phyloP scores from a whole-genome alignment of 2,329 filamentous ascomycete genomes.

The Botrytis squamosa region DNA sequence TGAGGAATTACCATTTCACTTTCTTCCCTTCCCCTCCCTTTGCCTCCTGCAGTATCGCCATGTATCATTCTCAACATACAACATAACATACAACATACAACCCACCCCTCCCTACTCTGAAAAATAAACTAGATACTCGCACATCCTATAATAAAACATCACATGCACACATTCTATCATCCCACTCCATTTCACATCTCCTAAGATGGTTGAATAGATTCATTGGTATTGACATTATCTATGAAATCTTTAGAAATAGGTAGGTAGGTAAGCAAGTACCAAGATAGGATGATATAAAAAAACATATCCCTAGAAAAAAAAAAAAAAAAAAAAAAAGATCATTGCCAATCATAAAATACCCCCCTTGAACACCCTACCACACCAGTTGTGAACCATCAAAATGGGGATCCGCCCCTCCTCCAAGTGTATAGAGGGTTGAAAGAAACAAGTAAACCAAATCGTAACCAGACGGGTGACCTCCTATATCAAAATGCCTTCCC shows the following conservation, averaged over 20 bases:
- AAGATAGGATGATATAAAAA: not conserved
- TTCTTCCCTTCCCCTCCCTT: not conserved
- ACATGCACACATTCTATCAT: not conserved
- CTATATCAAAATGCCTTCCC: not conserved
- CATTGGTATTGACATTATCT: not conserved
- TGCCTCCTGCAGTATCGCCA: not conserved
- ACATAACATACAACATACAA: not conserved
- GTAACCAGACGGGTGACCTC: slow-evolving; percentile 14
- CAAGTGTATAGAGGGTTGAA: not conserved
- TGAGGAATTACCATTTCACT: not conserved
- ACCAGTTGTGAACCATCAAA: slow-evolving; percentile 12
- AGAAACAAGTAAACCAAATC: slow-evolving; percentile 13
- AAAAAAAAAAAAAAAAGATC: not conserved
- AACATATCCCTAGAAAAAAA: not conserved
- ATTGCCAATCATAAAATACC: slow-evolving; percentile 14
- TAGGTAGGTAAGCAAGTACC: not conserved
- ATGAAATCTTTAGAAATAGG: not conserved
- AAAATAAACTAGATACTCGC: not conserved
- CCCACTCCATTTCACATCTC: not conserved
- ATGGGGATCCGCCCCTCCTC: slow-evolving; percentile 1
- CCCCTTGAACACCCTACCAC: not conserved
- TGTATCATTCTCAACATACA: not conserved
- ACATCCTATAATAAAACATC: not conserved
- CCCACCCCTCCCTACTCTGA: not conserved
- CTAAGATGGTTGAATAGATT: not conserved